Evolutionary conservation across 495 filamentous ascomycete species (phyloP).

Genomic region (Xanthoparmelia taractica): DNA sequence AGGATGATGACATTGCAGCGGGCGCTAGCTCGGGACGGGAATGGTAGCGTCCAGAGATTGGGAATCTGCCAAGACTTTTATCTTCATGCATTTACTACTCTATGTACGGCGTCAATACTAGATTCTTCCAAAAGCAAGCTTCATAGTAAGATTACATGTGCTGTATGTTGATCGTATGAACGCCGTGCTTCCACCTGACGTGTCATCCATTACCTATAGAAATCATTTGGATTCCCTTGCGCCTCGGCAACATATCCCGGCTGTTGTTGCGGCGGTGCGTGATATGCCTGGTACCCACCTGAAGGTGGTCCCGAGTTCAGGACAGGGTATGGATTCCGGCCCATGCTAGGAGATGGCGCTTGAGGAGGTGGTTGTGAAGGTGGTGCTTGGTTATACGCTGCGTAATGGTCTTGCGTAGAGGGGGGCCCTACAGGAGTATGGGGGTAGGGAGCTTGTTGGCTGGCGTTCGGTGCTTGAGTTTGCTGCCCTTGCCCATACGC

Average conservation of each 20-base stretch:
- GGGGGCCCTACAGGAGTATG: conserved; percentile 25
- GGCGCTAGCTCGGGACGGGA: background rate
- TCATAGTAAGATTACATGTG: background rate
- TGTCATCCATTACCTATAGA: conserved; percentile 22
- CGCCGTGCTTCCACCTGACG: background rate
- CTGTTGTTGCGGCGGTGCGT: conserved; percentile 32
- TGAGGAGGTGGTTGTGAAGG: conserved; percentile 43
- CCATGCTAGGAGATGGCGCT: conserved; percentile 37
- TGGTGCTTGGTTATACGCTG: conserved; percentile 39
- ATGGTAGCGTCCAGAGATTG: background rate
- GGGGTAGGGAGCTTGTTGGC: conserved; percentile 38
- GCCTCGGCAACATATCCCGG: conserved; percentile 21
- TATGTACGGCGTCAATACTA: background rate
- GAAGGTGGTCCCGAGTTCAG: conserved; percentile 33
- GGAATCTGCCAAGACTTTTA: background rate
- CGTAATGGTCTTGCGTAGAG: conserved; percentile 41
- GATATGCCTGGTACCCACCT: conserved; percentile 46
- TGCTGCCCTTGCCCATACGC: conserved; percentile 22
- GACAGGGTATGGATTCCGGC: conserved; percentile 37
- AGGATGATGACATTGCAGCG: conserved; percentile 12
- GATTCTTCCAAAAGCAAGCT: too few species aligned
- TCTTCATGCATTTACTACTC: background rate
- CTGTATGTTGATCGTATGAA: background rate
- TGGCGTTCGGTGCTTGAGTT: conserved; percentile 31
- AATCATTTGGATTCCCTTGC: conserved; percentile 26